Conservation (phyloP, 306 rosid species). For the Acmispon strigosus region DNA sequence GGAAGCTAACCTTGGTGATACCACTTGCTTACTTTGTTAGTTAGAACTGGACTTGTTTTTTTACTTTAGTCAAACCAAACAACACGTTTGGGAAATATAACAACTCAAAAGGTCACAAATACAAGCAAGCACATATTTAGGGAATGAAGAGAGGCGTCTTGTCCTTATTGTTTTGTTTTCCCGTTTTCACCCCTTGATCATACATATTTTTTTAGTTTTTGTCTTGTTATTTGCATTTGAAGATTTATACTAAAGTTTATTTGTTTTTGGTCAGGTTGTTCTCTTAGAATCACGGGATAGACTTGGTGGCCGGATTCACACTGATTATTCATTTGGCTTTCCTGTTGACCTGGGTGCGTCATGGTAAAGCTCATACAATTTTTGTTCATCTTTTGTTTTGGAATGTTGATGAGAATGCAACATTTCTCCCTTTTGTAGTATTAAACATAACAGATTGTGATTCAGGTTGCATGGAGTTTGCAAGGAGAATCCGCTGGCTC, state of each 20-base stretch:
- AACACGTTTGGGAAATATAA: background rate
- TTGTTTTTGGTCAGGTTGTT: slow-evolving; percentile 53
- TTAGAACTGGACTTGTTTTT: background rate
- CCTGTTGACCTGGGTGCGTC: slow-evolving; percentile 97
- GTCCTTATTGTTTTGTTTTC: background rate
- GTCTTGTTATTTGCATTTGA: background rate
- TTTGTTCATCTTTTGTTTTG: background rate
- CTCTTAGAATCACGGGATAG: slow-evolving; percentile 84
- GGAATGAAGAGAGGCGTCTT: background rate
- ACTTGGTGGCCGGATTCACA: slow-evolving; percentile 86
- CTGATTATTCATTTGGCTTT: slow-evolving; percentile 93
- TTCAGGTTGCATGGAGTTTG: slow-evolving; percentile 97
- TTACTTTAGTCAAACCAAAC: background rate
- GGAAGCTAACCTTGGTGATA: background rate
- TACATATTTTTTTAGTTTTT: background rate
- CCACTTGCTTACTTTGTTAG: background rate
- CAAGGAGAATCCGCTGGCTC: slow-evolving; percentile 94
- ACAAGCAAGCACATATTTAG: background rate
- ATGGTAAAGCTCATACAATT: slow-evolving; percentile 43
- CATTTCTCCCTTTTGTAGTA: background rate
- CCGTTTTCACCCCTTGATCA: background rate
- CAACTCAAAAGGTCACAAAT: background rate
- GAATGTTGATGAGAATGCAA: background rate
- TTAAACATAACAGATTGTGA: background rate
- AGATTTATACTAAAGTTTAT: background rate